Evolutionary conservation across 2,329 filamentous ascomycete species (phyloP).

Genomic region (Gyromitra esculenta): DNA sequence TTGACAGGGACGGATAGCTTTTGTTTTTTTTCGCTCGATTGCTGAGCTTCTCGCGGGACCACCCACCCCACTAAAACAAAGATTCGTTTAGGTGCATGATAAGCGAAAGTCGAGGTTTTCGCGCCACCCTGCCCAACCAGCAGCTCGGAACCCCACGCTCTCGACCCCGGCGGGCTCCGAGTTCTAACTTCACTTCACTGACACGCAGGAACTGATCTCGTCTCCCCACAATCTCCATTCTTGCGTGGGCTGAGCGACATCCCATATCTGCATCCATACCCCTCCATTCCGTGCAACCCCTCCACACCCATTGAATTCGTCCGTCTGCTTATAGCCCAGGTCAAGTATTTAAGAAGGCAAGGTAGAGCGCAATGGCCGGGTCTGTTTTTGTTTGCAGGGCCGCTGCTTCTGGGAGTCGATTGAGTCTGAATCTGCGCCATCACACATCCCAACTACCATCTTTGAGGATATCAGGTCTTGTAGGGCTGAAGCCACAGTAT

Average conservation of each 20-base stretch:
- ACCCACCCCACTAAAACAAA: background rate
- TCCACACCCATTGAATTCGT: conserved; percentile 1
- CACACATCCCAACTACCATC: conserved; percentile 16
- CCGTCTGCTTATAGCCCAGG: conserved; percentile 5
- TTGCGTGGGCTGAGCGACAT: conserved; percentile 37
- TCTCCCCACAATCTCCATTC: conserved; percentile 9
- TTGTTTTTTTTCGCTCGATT: conserved; percentile 18
- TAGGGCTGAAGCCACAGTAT: conserved; percentile 36
- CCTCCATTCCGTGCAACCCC: conserved; percentile 14
- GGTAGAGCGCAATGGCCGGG: conserved; percentile 32
- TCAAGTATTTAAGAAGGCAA: conserved; percentile 42
- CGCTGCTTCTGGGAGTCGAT: conserved; percentile 18
- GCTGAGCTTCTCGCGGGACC: background rate
- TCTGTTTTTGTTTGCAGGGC: conserved; percentile 38
- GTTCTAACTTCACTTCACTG: conserved; percentile 15
- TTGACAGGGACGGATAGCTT: background rate
- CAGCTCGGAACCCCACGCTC: conserved; percentile 34
- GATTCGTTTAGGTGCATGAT: conserved; percentile 30
- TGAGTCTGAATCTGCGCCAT: conserved; percentile 30
- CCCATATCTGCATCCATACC: conserved; percentile 18
- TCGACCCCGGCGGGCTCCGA: conserved; percentile 17
- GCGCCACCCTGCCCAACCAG: conserved; percentile 35
- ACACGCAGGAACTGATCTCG: conserved; percentile 13
- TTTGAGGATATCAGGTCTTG: conserved; percentile 30
- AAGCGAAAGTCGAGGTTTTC: conserved; percentile 44